Evolutionary conservation across 2,329 filamentous ascomycete species (phyloP), one percentile per base, ranked within the genome.

Genomic region (Trichophyton schoenleinii): DNA sequence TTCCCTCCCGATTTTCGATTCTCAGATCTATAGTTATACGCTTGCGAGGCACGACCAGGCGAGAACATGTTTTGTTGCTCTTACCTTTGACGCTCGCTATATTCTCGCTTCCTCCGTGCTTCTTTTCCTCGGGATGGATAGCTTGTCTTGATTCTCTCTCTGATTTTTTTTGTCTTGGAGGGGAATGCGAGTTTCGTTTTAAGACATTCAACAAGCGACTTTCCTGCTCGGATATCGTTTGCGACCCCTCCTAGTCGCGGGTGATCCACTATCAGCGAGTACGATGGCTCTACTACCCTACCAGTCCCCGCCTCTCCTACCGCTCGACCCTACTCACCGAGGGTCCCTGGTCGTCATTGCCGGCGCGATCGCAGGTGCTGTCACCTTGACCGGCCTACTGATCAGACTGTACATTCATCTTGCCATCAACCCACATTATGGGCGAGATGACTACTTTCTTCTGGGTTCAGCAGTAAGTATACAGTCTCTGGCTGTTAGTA

Each of bases 261-360:
- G 20, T 48, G 44, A 22, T 42, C 57, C 42, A 59, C 44, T 22
- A 46, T 25, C 28, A 18, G 15, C 41, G 11, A 36, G 6, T 42
- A 34, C 62, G 52, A 58, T 64, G 60, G 31, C 38, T 36, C 46
- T 57, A 70, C 69, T n/a, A 65, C 71, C 25, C 70, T 71, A 46
- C 68, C 73, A 55, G 61, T 70, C 70, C 38, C 70, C 70, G 49
- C 73, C 72, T 49, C 71, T 74, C 46, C 69, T 74, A 61, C 69
- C 72, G 22, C 70, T 77, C n/a, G 73, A 74, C 58, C 68, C 70
- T 20, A 64, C 66, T 36, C 74, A 77, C 62, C 72, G 75, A 66
- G 72, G 72, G 9, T 74, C 72, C 9, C 69, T 70, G 64, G 67
- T 76, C 9, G 72, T 76, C 18, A 72, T 77, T 41, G 68, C 70